A percentile compares a stretch with the other conserved stretches of the same genome.
phyloP scores from a whole-genome alignment of 192 early-diverging fungal species.

The Umbelopsis vinacea region DNA sequence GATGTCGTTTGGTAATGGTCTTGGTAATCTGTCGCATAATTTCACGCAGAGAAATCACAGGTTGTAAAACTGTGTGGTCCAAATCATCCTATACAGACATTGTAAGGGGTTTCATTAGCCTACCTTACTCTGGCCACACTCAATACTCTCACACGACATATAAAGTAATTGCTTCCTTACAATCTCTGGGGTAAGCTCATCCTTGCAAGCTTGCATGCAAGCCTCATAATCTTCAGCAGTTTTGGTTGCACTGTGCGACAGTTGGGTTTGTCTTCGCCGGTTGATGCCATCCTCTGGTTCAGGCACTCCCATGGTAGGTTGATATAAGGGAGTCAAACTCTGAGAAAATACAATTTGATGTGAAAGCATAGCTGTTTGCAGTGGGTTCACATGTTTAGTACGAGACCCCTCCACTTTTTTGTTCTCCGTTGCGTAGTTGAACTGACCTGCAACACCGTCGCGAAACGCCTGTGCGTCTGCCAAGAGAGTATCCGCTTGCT shows the following conservation, averaged over 20 bases:
- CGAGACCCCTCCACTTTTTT: background rate
- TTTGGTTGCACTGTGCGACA: slow-evolving; percentile 46
- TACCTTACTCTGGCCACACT: too few species aligned
- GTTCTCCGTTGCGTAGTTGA: background rate
- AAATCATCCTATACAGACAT: slow-evolving; percentile 54
- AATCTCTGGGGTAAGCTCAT: slow-evolving; percentile 68
- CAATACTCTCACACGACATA: too few species aligned
- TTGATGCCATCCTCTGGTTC: slow-evolving; percentile 56
- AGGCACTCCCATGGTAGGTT: slow-evolving; percentile 42
- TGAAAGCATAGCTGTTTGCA: slow-evolving; percentile 10
- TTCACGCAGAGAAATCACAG: slow-evolving; percentile 74
- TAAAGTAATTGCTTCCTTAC: too few species aligned
- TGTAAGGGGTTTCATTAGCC: too few species aligned
- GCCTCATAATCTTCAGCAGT: slow-evolving; percentile 56
- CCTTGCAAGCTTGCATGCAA: slow-evolving; percentile 52
- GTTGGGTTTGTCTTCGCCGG: slow-evolving; percentile 41
- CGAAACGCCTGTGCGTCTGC: slow-evolving; percentile 72
- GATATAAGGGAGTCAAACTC: slow-evolving; percentile 7
- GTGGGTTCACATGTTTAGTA: background rate
- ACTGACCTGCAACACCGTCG: slow-evolving; percentile 52
- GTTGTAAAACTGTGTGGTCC: slow-evolving; percentile 79
- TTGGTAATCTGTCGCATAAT: slow-evolving; percentile 81
- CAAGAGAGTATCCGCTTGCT: slow-evolving; percentile 54
- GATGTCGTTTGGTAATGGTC: slow-evolving; percentile 86
- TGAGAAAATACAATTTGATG: slow-evolving; percentile 15